Base-by-base conservation (phyloP, 208 protist genomes). In the Wallacemonas sp. region DNA sequence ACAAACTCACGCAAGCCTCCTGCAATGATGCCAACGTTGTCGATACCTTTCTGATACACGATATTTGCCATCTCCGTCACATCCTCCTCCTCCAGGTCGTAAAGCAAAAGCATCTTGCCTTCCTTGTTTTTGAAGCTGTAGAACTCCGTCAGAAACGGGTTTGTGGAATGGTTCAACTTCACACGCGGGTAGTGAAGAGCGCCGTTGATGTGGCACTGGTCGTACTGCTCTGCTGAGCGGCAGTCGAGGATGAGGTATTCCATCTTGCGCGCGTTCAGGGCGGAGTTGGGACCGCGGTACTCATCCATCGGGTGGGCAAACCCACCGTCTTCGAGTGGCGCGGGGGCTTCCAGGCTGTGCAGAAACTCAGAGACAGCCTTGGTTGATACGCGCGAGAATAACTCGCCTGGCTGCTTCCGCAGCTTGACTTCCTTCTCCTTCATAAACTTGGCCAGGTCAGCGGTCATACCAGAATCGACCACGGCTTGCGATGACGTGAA, bases 121-220 rank as follows among this genome's bases (percentile, higher is more conserved):
- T 82, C 77, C 67, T 93, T 96, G 75, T 97, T 97, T 62, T 95
- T 94, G 65, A 91, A 83, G 8, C 75, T 53, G 72, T 84, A 93
- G 79, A 97, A 92, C 61, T 94, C 88, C 0, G 86, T 75, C 39
- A 90, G 56, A 69, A 94, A 88, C 0, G 88, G 88, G 56, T 82
- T 90, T 1, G 72, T 92, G 21, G 87, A 75, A 70, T 94, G 86
- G 51, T 86, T 71, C 31, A 97, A 60, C 56, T 72, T 81, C 12
- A 82, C 78, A 55, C 79, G 81, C 1, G 88, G 85, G 68, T 96
- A 97, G 75, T 94, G 88, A 24, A 94, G 47, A 11, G 93, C 83
- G 0, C 79, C 76, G 6, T 75, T 69, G 56, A 97, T 88, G 61
- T 96, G 90, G 75, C 91, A 94, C 17, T 75, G 31, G 1, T 77